Evolutionary conservation across 768 basidiomycete species (phyloP), one percentile per base, ranked within the genome.

Genomic region (Gyrodon lividus): DNA sequence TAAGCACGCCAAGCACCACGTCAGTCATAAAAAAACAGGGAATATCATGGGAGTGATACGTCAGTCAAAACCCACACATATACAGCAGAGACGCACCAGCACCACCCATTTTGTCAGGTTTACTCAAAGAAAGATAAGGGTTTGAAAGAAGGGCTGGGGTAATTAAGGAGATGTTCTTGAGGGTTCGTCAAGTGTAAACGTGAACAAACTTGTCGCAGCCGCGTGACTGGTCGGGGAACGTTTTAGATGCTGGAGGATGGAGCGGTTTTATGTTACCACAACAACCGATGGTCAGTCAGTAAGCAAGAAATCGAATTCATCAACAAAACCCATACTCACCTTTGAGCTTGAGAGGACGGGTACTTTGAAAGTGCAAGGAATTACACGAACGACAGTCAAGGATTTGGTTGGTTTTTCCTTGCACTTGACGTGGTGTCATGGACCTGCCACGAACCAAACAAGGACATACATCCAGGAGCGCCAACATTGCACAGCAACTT

Each of bases 81-180:
- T 39, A 43, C 24, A 24, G 28, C 34, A 48, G 38, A 44, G 45
- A 70, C 75, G 57, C 43, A 75, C 75, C 75, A 62, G 75, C 68
- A 43, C 74, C 75, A 47, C 74, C 72, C 75, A 77, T 76, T 42
- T 54, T 59, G 43, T 56, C 35, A 42, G 44, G 24, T 19, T 14
- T 9, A 22, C 12, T 30, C 8, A 26, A 8, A 37, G 24, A n/a
- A 33, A 31, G 40, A 33, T 42, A 43, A 24, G 26, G 10, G 41
- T 26, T 26, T 16, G 12, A n/a, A 7, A 43, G 22, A 2, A 41
- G 23, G 16, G 14, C 1, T 41, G 22, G 9, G 20, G 13, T 4
- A 22, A n/a, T 19, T 37, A 37, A n/a, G 35, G 12, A 44, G 30
- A 30, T 16, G 19, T 35, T 16, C 8, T 40, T 20, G 35, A 30